Evolutionary conservation across 148 eudicot genomes (phyloP).

Genomic region (Limonium bicolor): DNA sequence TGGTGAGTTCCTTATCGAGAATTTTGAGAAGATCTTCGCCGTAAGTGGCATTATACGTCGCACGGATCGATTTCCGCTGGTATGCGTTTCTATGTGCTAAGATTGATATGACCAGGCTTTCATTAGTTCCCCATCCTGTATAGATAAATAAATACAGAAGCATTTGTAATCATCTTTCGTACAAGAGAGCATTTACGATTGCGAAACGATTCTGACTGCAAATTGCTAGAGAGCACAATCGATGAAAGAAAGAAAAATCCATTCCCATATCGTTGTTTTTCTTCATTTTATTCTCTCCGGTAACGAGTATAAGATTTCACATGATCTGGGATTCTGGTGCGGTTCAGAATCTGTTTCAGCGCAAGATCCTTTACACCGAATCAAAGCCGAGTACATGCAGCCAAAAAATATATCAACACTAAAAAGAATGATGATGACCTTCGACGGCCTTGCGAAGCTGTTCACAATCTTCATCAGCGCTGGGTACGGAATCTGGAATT

Average conservation of each 20-base stretch:
- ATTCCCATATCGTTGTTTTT: no score
- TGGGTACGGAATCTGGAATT: constrained; percentile 41
- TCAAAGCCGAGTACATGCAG: neutral
- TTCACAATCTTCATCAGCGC: constrained; percentile 48
- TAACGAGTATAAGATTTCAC: no score
- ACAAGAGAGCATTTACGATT: neutral
- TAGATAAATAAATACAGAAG: neutral
- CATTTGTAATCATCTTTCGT: neutral
- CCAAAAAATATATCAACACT: neutral
- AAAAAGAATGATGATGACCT: constrained; percentile 19
- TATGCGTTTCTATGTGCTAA: constrained; percentile 74
- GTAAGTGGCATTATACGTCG: constrained; percentile 35
- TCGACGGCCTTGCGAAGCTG: constrained; percentile 55
- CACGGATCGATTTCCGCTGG: constrained; percentile 59
- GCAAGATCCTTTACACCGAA: neutral
- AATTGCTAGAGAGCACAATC: neutral
- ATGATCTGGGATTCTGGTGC: no score
- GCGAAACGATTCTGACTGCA: neutral
- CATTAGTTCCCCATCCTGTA: constrained; percentile 97
- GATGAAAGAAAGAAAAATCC: no score
- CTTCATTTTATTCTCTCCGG: no score
- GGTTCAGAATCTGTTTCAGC: no score
- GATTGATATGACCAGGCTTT: constrained; percentile 56
- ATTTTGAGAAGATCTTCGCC: constrained; percentile 70
- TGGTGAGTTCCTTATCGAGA: constrained; percentile 64